Base-by-base conservation (phyloP, 371 early-diverging fungal species). In the Entomophthora muscae region DNA sequence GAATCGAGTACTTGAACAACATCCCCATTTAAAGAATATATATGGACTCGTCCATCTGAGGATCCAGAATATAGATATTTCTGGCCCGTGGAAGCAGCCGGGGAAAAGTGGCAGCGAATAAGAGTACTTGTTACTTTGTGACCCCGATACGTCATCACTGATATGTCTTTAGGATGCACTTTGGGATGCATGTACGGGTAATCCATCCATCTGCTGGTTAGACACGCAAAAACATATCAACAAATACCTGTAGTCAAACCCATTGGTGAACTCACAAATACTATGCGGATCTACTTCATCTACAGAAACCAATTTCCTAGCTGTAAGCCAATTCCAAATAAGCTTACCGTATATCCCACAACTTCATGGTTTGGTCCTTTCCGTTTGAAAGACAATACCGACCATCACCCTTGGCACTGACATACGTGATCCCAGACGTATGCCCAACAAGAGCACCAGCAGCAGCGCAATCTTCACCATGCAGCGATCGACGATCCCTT, bases 291-390 rank as follows among this genome's bases (percentile, higher is more conserved):
- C 51, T 21, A 61, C 32, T 28, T 24, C 33, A 24, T 61, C 61
- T 3, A 26, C 32, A 2, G 69, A 66, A 29, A 66, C 52, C 66
- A 69, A 63, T 42, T 52, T 66, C 30, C n/a, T n/a, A n/a, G n/a
- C n/a, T n/a, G n/a, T n/a, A n/a, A n/a, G n/a, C n/a, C n/a, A n/a
- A n/a, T n/a, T n/a, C n/a, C n/a, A n/a, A n/a, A n/a, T n/a, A n/a
- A n/a, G n/a, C n/a, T n/a, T n/a, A n/a, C n/a, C 85, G 73, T 21
- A 85, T 57, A 67, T 85, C 85, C 83, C 83, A 85, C 5, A 83
- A 65, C 52, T 80, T 78, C 78, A 82, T 80, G 21, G 68, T 70
- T 63, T 80, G 78, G 56, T 77, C 80, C 66, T 79, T 79, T 42
- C 72, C 68, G 52, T 78, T 78, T 26, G 76, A 72, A 1, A 75